Evolutionary conservation across 2,329 filamentous ascomycete species (phyloP), one percentile per base, ranked within the genome.

Genomic region (Penicillium expansum): DNA sequence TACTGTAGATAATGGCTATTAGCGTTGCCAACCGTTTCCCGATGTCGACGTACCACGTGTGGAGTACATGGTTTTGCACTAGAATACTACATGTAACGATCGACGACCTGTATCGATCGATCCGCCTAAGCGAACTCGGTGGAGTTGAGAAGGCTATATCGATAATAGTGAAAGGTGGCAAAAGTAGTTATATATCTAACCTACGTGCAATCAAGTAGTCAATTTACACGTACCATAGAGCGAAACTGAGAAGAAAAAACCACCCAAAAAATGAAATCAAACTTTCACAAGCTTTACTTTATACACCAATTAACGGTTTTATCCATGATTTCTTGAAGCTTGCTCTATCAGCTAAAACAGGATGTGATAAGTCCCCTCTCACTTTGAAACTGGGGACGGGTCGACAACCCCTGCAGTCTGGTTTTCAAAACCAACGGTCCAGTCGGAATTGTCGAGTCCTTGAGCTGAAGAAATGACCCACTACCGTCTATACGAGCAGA

Each of bases 391-490:
- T 8, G 29, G 29, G 38, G 24, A 39, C 18, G 24, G 16, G 8
- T 27, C 13, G 18, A 20, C n/a, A 3, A 30, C 20, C 18, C 27
- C 49, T 42, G 38, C 49, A 52, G 49, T 35, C 41, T 33, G 38
- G 29, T 44, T 52, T 52, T 43, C 48, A 44, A 52, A 44, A 27
- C 9, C 35, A 29, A 44, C 30, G 49, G 49, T 32, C 49, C 62
- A 65, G 61, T 65, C 61, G 62, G 64, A 65, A 64, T 50, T 54
- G 55, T 62, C 56, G 56, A 61, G 59, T 37, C 35, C 13, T 60
- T 53, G 54, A 61, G 38, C 16, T 52, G 49, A 45, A 30, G 27
- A 37, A 43, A 24, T 41, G 49, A 56, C 57, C 57, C 57, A 60
- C 60, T 29, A 27, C 48, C 30, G 39, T 29, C 22, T 56, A 60